phyloP scores from a whole-genome alignment of 176 grass and related monocot species.

The Typha latifolia region DNA sequence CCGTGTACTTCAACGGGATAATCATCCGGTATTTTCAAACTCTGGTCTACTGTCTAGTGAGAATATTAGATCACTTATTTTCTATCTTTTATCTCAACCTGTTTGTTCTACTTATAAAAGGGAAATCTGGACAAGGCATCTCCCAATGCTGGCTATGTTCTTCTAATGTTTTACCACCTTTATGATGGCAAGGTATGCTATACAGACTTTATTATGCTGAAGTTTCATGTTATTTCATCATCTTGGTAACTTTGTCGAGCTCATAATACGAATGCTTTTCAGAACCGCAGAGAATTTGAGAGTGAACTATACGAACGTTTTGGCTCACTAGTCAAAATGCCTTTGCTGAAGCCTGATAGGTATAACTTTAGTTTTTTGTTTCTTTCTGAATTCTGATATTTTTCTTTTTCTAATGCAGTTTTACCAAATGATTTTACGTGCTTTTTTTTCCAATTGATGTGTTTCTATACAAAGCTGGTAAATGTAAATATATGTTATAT shows the following conservation, averaged over 20 bases:
- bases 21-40: constrained; percentile 66
- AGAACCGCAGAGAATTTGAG: constrained; percentile 79
- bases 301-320: constrained; percentile 82
- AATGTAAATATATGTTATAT: no score
- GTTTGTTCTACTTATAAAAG: constrained; percentile 35
- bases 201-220: neutral
- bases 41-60: neutral
- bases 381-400: constrained; percentile 3
- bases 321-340: constrained; percentile 92
- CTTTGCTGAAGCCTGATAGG: constrained; percentile 86
- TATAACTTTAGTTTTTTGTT: constrained; percentile 11
- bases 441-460: no score
- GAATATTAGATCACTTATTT: neutral
- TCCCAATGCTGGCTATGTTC: constrained; percentile 75
- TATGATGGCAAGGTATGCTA: constrained; percentile 89
- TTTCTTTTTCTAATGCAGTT: neutral
- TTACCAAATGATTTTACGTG: no score
- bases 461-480: no score
- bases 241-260: constrained; percentile 9
- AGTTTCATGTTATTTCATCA: constrained; percentile 21
- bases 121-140: constrained; percentile 86
- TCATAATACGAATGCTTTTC: constrained; percentile 26
- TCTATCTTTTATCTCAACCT: constrained; percentile 1
- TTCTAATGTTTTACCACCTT: constrained; percentile 97
- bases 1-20: constrained; percentile 78